Base-by-base conservation (phyloP, 140 eudicot species). In the Flaveria floridana region DNA sequence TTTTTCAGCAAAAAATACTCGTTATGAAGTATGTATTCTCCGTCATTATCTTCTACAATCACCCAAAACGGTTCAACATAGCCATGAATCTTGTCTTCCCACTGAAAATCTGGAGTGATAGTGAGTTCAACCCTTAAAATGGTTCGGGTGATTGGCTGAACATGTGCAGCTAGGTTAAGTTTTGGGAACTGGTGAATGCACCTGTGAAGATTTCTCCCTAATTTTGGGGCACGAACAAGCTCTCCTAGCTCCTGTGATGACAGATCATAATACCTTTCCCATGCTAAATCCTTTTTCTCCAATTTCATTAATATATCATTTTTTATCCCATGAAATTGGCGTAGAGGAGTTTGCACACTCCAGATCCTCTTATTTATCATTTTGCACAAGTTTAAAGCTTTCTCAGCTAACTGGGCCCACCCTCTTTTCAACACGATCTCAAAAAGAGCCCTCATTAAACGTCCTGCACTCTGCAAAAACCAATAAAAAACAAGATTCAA, bases 51-150 rank as follows among this genome's bases (percentile, higher is more conserved):
- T 83, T 92, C 98, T 65, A 92, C 96, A 75, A 92, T 83, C 51
- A 92, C 88, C 98, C 98, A 92, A 83, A 92, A 92, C 2, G 98
- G 96, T 82, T 92, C 98, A 44, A 90, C 95, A 78, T 85, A 92
- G 4, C 98, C 96, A 74, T 89, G 96, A 64, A 86, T 75, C 82
- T 83, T 83, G 84, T 89, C 96, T 42, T 90, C 98, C 98, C 95
- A 93, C 84, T 78, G 87, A 69, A 90, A 93, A 71, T 93, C 97
- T 0, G 98, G 97, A 18, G 97, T 93, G 23, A 92, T 85, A 1
- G 95, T 89, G 47, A 92, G 89, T 66, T 90, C 95, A 48, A 92
- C 92, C 81, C 71, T 85, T 76, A 92, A 65, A 50, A 89, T 85
- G 26, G 95, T 87, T 23, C 95, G 92, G 57, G 98, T 92, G 65